Conservation (phyloP, 2,329 filamentous ascomycete genomes). For the Cladosporium sp. region DNA sequence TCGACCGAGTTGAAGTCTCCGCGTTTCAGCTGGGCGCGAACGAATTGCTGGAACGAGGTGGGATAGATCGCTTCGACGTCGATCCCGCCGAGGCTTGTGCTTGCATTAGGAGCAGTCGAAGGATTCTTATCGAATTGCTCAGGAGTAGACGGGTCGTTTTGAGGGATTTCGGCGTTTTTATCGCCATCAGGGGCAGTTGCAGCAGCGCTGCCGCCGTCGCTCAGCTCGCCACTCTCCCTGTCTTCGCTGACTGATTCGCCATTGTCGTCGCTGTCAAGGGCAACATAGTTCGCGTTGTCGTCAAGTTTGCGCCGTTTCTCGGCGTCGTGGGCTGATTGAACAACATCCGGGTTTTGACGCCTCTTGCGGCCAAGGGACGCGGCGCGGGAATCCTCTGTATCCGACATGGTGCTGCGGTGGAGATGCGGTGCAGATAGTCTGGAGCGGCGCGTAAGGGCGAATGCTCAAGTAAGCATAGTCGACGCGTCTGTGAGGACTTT, state of each 20-base stretch:
- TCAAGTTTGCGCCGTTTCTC: slow-evolving; percentile 11
- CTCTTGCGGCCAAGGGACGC: slow-evolving; percentile 10
- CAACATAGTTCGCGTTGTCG: slow-evolving; percentile 4
- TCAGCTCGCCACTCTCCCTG: slow-evolving; percentile 11
- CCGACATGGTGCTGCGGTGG: slow-evolving; percentile 8
- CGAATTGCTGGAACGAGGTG: slow-evolving; percentile 2
- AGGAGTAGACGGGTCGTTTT: not conserved
- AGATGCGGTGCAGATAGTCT: not conserved
- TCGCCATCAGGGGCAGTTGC: not conserved
- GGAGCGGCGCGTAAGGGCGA: no score
- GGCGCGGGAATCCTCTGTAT: slow-evolving; percentile 13
- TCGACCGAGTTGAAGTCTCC: slow-evolving; percentile 4
- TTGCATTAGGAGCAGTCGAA: not conserved
- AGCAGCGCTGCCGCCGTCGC: not conserved
- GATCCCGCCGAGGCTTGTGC: not conserved
- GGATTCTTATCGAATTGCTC: not conserved
- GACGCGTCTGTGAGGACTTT: no score
- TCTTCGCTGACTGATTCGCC: slow-evolving; percentile 10
- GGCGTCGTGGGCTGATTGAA: slow-evolving; percentile 5
- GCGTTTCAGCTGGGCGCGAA: not conserved
- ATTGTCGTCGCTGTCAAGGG: slow-evolving; percentile 10
- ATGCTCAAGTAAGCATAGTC: no score
- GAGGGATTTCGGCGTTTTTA: not conserved
- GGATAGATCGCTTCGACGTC: slow-evolving; percentile 6
- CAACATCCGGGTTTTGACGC: slow-evolving; percentile 3